Evolutionary conservation across 306 rosid species (phyloP).

Genomic region (Boehmeria nivea): DNA sequence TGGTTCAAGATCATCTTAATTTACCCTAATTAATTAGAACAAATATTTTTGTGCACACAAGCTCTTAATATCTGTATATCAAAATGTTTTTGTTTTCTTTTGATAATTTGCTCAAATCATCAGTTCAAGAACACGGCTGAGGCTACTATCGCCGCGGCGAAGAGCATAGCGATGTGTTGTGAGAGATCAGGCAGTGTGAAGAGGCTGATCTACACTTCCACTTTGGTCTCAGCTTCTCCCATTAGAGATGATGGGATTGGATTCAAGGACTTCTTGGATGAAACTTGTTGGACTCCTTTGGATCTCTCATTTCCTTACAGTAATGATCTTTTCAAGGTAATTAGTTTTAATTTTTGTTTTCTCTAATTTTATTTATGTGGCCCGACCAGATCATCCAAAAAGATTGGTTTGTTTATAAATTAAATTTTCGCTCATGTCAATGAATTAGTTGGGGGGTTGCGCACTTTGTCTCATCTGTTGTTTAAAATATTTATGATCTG

Average conservation of each 20-base stretch:
- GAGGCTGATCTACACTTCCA: constrained; percentile 27
- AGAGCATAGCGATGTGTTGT: constrained; percentile 19
- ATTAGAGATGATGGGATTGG: constrained; percentile 26
- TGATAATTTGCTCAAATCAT: background rate
- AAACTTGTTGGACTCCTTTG: constrained; percentile 39
- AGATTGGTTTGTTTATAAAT: too few relatives aligned
- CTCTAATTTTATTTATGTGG: too few relatives aligned
- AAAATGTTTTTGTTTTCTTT: background rate
- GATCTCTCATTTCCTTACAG: constrained; percentile 17
- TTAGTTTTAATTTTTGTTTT: background rate
- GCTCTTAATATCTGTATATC: too few relatives aligned
- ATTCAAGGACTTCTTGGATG: constrained; percentile 28
- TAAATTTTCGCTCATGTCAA: too few relatives aligned
- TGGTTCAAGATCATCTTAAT: too few relatives aligned
- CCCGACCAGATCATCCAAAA: too few relatives aligned
- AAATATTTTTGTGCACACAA: too few relatives aligned
- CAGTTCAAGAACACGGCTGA: constrained; percentile 19
- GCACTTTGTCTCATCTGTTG: background rate
- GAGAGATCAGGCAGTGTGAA: constrained; percentile 22
- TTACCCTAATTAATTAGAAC: too few relatives aligned
- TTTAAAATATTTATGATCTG: too few relatives aligned
- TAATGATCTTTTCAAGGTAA: constrained; percentile 3
- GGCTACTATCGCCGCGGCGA: constrained; percentile 21
- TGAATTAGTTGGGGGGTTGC: too few relatives aligned
- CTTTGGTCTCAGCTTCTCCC: constrained; percentile 32